A percentile compares a stretch with the other conserved stretches of the same genome.
Evolutionary conservation across 345 rosid genomes (phyloP).

Genomic region (Bretschneidera sinensis): DNA sequence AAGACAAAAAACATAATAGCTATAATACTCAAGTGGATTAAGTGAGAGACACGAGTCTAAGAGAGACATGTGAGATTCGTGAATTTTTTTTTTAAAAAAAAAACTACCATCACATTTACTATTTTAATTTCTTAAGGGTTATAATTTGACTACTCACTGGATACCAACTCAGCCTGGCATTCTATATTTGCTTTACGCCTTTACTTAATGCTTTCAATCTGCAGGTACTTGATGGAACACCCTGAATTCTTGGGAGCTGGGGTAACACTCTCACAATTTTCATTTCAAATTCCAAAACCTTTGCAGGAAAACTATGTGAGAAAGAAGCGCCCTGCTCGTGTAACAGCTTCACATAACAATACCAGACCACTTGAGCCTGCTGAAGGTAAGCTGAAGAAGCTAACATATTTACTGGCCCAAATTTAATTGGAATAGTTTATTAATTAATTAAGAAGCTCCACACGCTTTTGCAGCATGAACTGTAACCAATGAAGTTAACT

Average conservation of each 20-base stretch:
- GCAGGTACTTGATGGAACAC: conserved; percentile 57
- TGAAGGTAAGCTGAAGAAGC: conserved; percentile 54
- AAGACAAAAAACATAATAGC: too few relatives aligned
- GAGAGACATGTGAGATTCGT: too few relatives aligned
- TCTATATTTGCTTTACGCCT: too few relatives aligned
- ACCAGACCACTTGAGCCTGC: conserved; percentile 25
- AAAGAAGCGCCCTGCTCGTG: conserved; percentile 46
- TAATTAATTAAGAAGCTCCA: not conserved
- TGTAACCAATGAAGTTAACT: too few relatives aligned
- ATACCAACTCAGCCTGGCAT: too few relatives aligned
- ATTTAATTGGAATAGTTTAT: not conserved
- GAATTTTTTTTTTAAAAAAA: too few relatives aligned
- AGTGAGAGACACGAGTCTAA: too few relatives aligned
- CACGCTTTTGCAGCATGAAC: not conserved
- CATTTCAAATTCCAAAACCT: conserved; percentile 76
- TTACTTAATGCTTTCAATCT: conserved; percentile 9
- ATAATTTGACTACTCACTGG: too few relatives aligned
- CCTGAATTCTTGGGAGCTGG: conserved; percentile 43
- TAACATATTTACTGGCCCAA: not conserved
- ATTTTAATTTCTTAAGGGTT: too few relatives aligned
- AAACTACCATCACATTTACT: too few relatives aligned
- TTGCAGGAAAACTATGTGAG: conserved; percentile 59
- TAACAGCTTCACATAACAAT: conserved; percentile 27
- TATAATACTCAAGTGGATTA: too few relatives aligned
- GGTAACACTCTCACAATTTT: conserved; percentile 52